phyloP scores from a whole-genome alignment of 2,329 filamentous ascomycete species.

The Claviceps arundinis region DNA sequence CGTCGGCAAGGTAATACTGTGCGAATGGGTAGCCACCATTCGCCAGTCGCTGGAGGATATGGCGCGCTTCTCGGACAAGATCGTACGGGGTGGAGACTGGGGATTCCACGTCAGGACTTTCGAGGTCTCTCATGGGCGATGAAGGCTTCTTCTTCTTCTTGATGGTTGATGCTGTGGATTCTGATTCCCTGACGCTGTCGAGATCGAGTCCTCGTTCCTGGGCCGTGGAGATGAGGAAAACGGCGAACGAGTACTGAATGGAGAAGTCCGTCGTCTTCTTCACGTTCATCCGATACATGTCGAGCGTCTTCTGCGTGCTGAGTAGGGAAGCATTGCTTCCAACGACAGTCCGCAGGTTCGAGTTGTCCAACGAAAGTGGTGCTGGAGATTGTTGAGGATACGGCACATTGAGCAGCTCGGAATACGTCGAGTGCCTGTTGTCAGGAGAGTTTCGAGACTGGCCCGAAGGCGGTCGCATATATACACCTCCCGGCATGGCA shows the following conservation, averaged over 20 bases:
- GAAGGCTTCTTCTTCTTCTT: slow-evolving; percentile 32
- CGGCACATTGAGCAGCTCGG: slow-evolving; percentile 51
- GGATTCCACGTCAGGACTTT: slow-evolving; percentile 32
- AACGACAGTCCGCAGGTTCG: slow-evolving; percentile 62
- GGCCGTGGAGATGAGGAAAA: slow-evolving; percentile 84
- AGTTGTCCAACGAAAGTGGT: slow-evolving; percentile 65
- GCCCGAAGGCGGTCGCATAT: slow-evolving; percentile 33
- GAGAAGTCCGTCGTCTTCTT: slow-evolving; percentile 90
- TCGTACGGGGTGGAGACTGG: slow-evolving; percentile 45
- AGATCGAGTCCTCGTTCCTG: slow-evolving; percentile 56
- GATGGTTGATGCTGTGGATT: slow-evolving; percentile 7
- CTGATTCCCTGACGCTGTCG: slow-evolving; percentile 26
- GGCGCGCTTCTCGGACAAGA: slow-evolving; percentile 73
- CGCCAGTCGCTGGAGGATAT: slow-evolving; percentile 73
- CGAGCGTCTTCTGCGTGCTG: slow-evolving; percentile 82
- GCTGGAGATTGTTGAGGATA: slow-evolving; percentile 66
- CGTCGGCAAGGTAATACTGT: slow-evolving; percentile 93
- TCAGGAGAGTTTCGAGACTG: slow-evolving; percentile 44
- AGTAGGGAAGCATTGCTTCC: slow-evolving; percentile 85
- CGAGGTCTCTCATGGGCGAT: slow-evolving; percentile 29
- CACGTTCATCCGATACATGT: slow-evolving; percentile 94
- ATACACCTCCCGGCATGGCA: slow-evolving; percentile 26
- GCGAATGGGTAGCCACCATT: slow-evolving; percentile 90
- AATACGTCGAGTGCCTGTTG: slow-evolving; percentile 38
- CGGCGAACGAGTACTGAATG: slow-evolving; percentile 90